Evolutionary conservation across 192 early-diverging fungal genomes (phyloP).

Genomic region (Podila epigama): DNA sequence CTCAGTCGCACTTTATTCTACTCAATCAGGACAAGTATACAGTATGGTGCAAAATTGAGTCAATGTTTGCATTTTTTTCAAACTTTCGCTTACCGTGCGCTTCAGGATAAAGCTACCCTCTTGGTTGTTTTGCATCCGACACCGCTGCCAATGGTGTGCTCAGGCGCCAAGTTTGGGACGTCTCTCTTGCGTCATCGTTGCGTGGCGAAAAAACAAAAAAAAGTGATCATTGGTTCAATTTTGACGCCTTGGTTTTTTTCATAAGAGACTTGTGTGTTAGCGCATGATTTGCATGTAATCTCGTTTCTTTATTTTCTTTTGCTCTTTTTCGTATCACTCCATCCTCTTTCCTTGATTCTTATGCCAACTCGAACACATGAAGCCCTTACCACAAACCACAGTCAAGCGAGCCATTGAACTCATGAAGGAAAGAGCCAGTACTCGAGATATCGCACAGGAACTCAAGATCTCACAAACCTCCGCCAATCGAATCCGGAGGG

Average conservation of each 20-base stretch:
- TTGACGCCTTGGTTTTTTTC: too few relatives aligned
- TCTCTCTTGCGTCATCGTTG: background rate
- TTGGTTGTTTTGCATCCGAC: background rate
- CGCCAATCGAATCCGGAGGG: background rate
- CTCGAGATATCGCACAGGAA: background rate
- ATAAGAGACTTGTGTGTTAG: too few relatives aligned
- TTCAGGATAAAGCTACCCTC: background rate
- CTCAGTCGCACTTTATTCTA: too few relatives aligned
- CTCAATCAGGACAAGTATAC: too few relatives aligned
- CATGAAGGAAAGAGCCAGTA: background rate
- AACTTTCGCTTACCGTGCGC: background rate
- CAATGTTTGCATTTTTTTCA: background rate
- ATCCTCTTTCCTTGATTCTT: background rate
- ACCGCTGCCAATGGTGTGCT: background rate
- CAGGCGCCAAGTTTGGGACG: background rate
- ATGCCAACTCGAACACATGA: background rate
- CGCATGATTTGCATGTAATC: too few relatives aligned
- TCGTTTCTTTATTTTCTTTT: too few relatives aligned
- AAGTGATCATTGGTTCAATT: too few relatives aligned
- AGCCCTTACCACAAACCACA: background rate
- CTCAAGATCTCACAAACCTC: background rate
- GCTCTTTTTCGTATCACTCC: background rate
- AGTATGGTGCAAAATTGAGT: too few relatives aligned
- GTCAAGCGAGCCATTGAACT: background rate
- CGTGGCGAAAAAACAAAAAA: background rate